Percentiles rank a stretch among this genome's conserved stretches.
phyloP scores from a whole-genome alignment of 2,329 filamentous ascomycete species.

The Botrytis cinerea region DNA sequence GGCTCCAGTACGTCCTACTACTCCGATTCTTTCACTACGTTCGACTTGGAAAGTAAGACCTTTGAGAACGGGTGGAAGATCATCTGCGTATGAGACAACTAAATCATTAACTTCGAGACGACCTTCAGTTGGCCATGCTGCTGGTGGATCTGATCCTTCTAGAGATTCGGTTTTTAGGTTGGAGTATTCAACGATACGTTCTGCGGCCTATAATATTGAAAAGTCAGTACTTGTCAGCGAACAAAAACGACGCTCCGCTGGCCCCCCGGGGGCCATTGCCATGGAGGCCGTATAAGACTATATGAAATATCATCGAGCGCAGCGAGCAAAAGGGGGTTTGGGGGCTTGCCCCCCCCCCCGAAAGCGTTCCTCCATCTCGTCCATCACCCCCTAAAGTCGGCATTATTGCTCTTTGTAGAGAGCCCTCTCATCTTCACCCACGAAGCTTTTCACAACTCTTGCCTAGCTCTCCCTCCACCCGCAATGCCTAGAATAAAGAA shows the following conservation, averaged over 20 bases:
- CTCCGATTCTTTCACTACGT: conserved; percentile 70
- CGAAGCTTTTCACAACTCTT: not conserved
- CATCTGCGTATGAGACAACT: conserved; percentile 69
- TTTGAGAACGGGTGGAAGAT: conserved; percentile 70
- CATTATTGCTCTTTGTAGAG: not conserved
- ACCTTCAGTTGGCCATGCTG: conserved; percentile 75
- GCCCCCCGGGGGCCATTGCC: conserved; percentile 1
- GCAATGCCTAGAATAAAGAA: not conserved
- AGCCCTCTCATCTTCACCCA: too few species aligned
- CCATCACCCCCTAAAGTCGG: not conserved
- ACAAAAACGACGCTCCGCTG: not conserved
- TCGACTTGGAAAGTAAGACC: conserved; percentile 67
- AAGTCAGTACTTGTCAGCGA: not conserved
- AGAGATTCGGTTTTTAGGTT: conserved; percentile 67
- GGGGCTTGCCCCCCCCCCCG: not conserved
- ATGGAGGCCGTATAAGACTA: not conserved
- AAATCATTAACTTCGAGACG: conserved; percentile 72
- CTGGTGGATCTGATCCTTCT: conserved; percentile 61
- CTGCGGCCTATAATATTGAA: conserved; percentile 46
- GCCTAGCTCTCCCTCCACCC: not conserved
- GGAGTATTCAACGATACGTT: conserved; percentile 75
- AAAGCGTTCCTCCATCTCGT: not conserved
- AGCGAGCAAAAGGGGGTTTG: not conserved
- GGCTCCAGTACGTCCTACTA: conserved; percentile 76
- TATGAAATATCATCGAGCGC: not conserved